Base-by-base conservation (phyloP, 2,329 filamentous ascomycete species). In the Grosmannia penicillata region DNA sequence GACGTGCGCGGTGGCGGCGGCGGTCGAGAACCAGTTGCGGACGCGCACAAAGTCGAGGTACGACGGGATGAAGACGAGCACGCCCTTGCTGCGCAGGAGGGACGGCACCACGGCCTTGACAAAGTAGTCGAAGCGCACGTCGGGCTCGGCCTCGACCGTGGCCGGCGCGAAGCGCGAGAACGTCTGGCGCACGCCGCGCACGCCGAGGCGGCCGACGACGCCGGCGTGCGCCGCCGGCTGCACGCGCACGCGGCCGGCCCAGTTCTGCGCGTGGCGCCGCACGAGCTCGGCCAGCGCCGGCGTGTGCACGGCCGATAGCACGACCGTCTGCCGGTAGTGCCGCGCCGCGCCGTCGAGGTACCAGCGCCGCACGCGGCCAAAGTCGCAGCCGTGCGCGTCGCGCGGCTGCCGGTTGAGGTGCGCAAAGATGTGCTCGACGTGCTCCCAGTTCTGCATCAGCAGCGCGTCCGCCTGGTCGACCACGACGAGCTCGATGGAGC, bases 361-460 rank as follows among this genome's bases (percentile, higher is more conserved):
- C 85, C 85, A 96, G 46, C 68, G 75, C 36, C 87, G 73, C 6
- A 96, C 83, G 15, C 91, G 82, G 48, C 80, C 83, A 55, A 96
- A 94, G 62, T 98, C 91, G 51, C 85, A 93, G 47, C 82, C 87
- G 56, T 95, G 87, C 1, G 84, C 74, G 49, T 93, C 83, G 52
- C 80, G 84, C 27, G 91, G 89, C 51, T 93, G 84, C 18, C 82
- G 68, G 56, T 98, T 98, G 45, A 98, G 71, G 55, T 94, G 84
- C 45, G 84, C 77, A 52, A 96, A 87, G 49, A 95, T 82, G 55
- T 82, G 83, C 56, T 93, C 83, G 43, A 95, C 74, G 54, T 98
- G 89, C 52, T 95, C 86, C 87, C 89, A 96, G 56, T 94, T 96
- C 57, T 98, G 91, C 86, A 95, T 95, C 8, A 93, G 72, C 30